Evolutionary conservation across 2,329 filamentous ascomycete species (phyloP), one percentile per base, ranked within the genome.

Genomic region (Xylariaceae sp.): DNA sequence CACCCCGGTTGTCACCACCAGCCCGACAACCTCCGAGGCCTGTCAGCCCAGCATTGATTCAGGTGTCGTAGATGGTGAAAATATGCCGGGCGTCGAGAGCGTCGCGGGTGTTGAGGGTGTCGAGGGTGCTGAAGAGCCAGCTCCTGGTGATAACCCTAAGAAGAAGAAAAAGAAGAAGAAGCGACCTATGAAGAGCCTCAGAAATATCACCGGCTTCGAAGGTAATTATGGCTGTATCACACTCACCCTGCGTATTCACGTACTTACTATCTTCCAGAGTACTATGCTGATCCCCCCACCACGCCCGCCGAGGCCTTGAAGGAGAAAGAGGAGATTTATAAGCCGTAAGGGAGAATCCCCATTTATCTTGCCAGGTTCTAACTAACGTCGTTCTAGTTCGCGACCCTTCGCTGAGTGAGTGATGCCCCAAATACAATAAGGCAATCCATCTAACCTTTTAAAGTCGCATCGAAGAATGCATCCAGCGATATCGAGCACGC

Each of bases 391-490:
- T 37, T 17, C 45, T 60, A 85, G 82, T 7, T 69, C 75, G 3
- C 72, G 80, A 7, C 73, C 81, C 1, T 86, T 89, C 64, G 70
- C 78, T 41, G 80, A 84, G 87, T 88, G 77, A 74, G 76, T 64
- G 8, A 35, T 17, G 23, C 51, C 39, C 5, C 30, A 55, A 51
- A 30, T 50, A 39, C 64, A 52, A 44, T 30, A 2, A 35, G 11
- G 23, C 30, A 18, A 34, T 39, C 34, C 2, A 13, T 52, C 61
- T 64, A 57, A 65, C 61, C 18, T 15, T 60, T 41, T 30, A 47
- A 60, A 89, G 88, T 58, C 90, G 94, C 51, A 90, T 97, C 47
- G 88, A 97, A 69, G 82, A 87, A 30, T 94, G 90, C 51, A 88
- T 97, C 57, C 86, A 92, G 65, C 88, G 91, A 11, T 99, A 88